phyloP scores from a whole-genome alignment of 1,139 yeast species.

The Wickerhamomyces sp. region DNA sequence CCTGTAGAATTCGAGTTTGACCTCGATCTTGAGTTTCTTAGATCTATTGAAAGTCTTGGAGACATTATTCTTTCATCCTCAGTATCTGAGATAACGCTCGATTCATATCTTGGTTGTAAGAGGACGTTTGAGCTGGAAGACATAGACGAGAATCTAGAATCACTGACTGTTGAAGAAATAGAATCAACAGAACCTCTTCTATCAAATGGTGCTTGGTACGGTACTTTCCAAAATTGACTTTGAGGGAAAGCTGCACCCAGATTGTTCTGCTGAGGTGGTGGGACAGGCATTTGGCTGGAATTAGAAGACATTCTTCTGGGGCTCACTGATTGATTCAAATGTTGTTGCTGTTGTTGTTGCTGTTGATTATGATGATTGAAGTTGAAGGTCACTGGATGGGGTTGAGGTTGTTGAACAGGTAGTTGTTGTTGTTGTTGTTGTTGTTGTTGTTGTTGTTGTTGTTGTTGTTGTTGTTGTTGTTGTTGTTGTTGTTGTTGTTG shows the following conservation, averaged over 20 bases:
- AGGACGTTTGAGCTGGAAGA: conserved; percentile 7
- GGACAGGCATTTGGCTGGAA: neutral
- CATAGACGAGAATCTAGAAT: conserved; percentile 15
- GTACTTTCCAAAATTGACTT: conserved; percentile 37
- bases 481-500: neutral
- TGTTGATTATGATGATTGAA: neutral
- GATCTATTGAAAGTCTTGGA: conserved; percentile 42
- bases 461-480: neutral
- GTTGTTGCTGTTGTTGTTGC: neutral
- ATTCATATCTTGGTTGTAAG: conserved; percentile 17
- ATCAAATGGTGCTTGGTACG: conserved; percentile 28
- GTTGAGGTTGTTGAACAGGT: neutral
- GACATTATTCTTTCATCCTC: conserved; percentile 33
- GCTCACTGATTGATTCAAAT: neutral
- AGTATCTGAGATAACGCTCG: conserved; percentile 30
- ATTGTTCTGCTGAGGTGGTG: conserved; percentile 1
- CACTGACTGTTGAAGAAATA: conserved; percentile 27
- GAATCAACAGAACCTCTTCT: conserved; percentile 33
- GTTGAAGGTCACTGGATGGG: neutral
- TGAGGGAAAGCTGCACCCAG: conserved; percentile 18
- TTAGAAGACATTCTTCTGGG: neutral
- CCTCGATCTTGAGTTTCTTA: conserved; percentile 14
- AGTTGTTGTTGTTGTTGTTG: neutral
- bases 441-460: neutral
- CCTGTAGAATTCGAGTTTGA: conserved; percentile 27